Evolutionary conservation across 441 rosid genomes (phyloP).

Genomic region (Codiaeum variegatum): DNA sequence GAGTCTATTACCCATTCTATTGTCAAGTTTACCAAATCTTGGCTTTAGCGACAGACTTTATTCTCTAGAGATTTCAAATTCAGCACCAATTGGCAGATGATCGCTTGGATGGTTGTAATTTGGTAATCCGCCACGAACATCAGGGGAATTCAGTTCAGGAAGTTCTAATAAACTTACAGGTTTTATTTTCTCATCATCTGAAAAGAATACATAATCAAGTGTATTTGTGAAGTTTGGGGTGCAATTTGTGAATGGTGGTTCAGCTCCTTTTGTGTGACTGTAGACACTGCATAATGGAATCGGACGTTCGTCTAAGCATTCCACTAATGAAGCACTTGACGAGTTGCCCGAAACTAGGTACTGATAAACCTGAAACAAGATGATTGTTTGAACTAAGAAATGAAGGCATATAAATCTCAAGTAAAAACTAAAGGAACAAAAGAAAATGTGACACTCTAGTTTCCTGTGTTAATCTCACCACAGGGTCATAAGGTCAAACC

Average conservation of each 20-base stretch:
- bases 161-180: conserved; percentile 64
- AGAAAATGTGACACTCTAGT: not conserved
- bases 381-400: not conserved
- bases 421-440: not conserved
- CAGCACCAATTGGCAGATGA: conserved; percentile 89
- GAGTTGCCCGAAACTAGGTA: conserved; percentile 60
- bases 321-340: conserved; percentile 23
- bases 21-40: not conserved
- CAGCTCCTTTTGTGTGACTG: conserved; percentile 55
- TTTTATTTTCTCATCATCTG: conserved; percentile 54
- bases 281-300: conserved; percentile 64
- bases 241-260: conserved; percentile 85
- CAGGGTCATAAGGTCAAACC: no score
- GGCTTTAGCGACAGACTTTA: conserved; percentile 1
- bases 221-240: conserved; percentile 76
- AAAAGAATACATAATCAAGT: conserved; percentile 77
- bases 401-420: not conserved
- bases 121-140: conserved; percentile 68
- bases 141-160: conserved; percentile 50
- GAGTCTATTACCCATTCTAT: no score
- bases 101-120: conserved; percentile 86
- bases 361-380: conserved; percentile 62
- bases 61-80: conserved; percentile 50
- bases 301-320: conserved; percentile 50
- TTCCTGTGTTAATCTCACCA: no score